These are phyloP conservation scores for Backusella liffmaniae DNA, from an alignment of 192 early-diverging fungal genomes.

Conservation along the genomic window DNA sequence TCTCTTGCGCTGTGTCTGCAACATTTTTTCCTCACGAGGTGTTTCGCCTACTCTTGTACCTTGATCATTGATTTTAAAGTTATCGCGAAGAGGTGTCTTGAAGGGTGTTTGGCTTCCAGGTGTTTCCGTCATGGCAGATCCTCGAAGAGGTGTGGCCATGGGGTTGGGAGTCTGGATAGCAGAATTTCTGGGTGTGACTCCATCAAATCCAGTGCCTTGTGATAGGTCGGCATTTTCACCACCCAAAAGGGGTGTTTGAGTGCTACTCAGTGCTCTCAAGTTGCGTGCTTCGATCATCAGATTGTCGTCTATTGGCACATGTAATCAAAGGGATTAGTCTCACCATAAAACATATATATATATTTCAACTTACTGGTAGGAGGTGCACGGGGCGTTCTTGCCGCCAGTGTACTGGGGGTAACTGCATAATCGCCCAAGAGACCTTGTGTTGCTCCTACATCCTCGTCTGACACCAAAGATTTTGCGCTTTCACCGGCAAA, in stretches of 20 bases:
- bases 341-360: background rate
- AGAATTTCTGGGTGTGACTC: conserved; percentile 55
- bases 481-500: conserved; percentile 74
- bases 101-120: conserved; percentile 53
- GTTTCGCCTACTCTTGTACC: conserved; percentile 54
- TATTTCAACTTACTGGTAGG: conserved; percentile 28
- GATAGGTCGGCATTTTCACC: conserved; percentile 54
- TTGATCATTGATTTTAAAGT: conserved; percentile 58
- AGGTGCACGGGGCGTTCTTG: conserved; percentile 65
- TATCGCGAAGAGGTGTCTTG: conserved; percentile 57
- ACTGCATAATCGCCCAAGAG: conserved; percentile 76
- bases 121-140: conserved; percentile 15
- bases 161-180: conserved; percentile 82
- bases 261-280: conserved; percentile 66
- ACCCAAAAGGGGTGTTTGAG: conserved; percentile 86
- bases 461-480: conserved; percentile 61
- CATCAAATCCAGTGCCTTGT: conserved; percentile 59
- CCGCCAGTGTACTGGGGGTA: conserved; percentile 49
- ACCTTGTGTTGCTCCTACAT: conserved; percentile 54
- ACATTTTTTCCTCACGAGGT: conserved; percentile 62
- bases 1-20: conserved; percentile 61
- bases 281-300: conserved; percentile 83
- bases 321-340: background rate
- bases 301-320: conserved; percentile 48
- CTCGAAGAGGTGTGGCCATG: conserved; percentile 45